A percentile compares a stretch with the other conserved stretches of the same genome.
Conservation (phyloP, 257 asterid species). For the Scutellaria barbata region DNA sequence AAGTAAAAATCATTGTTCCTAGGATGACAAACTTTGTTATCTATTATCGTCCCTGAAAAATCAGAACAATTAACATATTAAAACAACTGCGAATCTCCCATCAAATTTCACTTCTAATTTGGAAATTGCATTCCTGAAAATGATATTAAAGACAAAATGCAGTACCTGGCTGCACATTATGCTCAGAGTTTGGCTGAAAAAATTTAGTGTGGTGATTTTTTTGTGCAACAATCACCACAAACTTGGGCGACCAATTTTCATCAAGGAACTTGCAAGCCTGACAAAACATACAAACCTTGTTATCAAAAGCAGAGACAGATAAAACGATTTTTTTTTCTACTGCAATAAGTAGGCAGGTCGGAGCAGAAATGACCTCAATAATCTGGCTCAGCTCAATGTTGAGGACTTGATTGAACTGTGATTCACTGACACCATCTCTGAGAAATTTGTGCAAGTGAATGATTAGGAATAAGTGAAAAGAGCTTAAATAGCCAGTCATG, state of each 20-base stretch:
- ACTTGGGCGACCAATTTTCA: conserved; percentile 74
- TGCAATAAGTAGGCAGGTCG: not conserved
- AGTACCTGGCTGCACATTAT: conserved; percentile 81
- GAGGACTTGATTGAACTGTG: conserved; percentile 85
- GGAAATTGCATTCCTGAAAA: not conserved
- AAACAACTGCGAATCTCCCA: not conserved
- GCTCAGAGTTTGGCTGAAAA: conserved; percentile 71
- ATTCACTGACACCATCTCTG: conserved; percentile 94
- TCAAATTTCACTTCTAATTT: not conserved
- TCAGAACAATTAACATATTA: conserved; percentile 10
- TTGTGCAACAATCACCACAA: conserved; percentile 74
- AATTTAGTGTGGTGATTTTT: conserved; percentile 87
- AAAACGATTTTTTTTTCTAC: not conserved
- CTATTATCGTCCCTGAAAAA: conserved; percentile 74
- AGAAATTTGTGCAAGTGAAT: conserved; percentile 16
- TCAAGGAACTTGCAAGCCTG: conserved; percentile 84
- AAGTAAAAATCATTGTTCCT: conserved; percentile 74
- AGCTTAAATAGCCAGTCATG: not conserved
- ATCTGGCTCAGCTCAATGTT: conserved; percentile 80
- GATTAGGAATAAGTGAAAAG: conserved; percentile 5
- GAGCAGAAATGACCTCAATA: conserved; percentile 62
- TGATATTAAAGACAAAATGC: not conserved
- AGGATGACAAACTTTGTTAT: conserved; percentile 75
- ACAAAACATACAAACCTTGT: not conserved
- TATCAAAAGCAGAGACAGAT: not conserved